Percentiles rank a stretch among this genome's conserved stretches.
Conservation (phyloP, 345 rosid species). For the Punica granatum region DNA sequence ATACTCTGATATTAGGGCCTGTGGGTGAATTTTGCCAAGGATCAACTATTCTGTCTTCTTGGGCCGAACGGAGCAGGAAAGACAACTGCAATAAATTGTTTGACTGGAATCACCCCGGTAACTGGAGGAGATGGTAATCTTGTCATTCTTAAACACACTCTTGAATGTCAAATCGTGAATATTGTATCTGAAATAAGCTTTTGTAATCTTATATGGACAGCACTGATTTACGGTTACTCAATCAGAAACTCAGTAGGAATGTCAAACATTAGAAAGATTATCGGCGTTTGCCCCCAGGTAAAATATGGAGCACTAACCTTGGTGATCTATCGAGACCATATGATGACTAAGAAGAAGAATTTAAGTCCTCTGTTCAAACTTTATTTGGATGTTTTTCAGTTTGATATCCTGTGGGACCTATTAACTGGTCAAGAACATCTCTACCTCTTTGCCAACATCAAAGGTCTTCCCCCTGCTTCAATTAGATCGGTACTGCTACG, state of each 20-base stretch:
- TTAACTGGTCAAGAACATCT: conserved; percentile 83
- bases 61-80: conserved; percentile 98
- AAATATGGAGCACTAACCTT: background rate
- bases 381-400: conserved; percentile 30
- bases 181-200: background rate
- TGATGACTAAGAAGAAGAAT: conserved; percentile 1
- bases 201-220: conserved; percentile 27
- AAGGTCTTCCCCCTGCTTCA: conserved; percentile 61
- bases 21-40: conserved; percentile 76
- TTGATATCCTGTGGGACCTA: conserved; percentile 90
- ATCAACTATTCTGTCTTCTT: conserved; percentile 88
- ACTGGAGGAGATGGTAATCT: conserved; percentile 75
- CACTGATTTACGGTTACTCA: conserved; percentile 67
- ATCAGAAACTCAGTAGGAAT: conserved; percentile 71
- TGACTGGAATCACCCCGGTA: conserved; percentile 78
- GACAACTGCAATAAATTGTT: conserved; percentile 76
- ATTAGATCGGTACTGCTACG: conserved; percentile 44
- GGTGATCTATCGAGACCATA: background rate
- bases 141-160: background rate
- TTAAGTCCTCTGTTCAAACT: conserved; percentile 9
- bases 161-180: background rate
- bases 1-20: conserved; percentile 38
- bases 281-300: conserved; percentile 98
- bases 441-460: conserved; percentile 70
- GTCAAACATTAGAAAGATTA: conserved; percentile 68